Evolutionary conservation across 345 rosid genomes (phyloP).

Genomic region (Gossypium herbaceum): DNA sequence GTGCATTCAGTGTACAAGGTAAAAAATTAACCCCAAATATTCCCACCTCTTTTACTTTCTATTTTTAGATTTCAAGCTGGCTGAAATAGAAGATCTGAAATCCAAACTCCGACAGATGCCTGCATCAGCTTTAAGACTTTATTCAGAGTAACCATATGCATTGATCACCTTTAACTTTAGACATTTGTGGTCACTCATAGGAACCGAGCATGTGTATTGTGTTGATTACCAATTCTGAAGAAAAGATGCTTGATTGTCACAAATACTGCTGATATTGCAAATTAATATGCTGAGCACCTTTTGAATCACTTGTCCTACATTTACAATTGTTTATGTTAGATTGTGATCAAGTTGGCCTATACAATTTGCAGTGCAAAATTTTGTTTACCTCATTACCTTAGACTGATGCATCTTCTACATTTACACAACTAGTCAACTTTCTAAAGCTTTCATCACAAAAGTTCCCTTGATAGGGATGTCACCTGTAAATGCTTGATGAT

Average conservation of each 20-base stretch:
- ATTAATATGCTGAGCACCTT: not conserved
- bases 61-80: not conserved
- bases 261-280: not conserved
- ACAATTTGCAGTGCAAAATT: not conserved
- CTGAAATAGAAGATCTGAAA: too few relatives aligned
- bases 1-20: constrained; percentile 98
- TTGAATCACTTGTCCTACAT: constrained; percentile 1
- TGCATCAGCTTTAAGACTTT: not conserved
- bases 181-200: not conserved
- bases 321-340: not conserved
- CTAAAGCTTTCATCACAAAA: not conserved
- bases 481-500: not conserved
- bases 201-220: not conserved
- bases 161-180: not conserved
- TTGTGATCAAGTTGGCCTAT: not conserved
- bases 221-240: not conserved
- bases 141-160: not conserved
- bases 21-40: not conserved
- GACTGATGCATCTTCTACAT: not conserved
- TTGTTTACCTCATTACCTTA: not conserved
- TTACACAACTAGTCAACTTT: not conserved
- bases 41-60: not conserved
- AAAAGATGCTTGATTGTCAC: not conserved
- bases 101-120: not conserved
- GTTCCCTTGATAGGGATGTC: not conserved